These are phyloP conservation scores for Trichoderma sp. DNA, from an alignment of 2,329 filamentous ascomycete genomes.

Conservation along the genomic window DNA sequence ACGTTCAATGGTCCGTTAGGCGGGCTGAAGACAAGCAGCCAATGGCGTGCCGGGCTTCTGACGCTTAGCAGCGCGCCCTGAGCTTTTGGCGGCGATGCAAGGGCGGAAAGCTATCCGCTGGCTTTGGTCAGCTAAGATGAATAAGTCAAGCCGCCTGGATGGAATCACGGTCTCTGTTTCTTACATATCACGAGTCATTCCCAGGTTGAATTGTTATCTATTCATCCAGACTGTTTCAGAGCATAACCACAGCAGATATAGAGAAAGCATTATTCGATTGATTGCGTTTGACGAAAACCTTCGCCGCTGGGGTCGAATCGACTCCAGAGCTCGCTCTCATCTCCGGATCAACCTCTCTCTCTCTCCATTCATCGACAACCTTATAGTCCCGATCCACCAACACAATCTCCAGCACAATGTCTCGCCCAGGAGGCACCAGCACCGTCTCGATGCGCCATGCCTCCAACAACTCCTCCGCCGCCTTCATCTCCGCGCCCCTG, in stretches of 20 bases:
- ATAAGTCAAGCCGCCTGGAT: constrained; percentile 26
- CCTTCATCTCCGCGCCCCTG: constrained; percentile 29
- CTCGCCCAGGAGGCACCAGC: constrained; percentile 34
- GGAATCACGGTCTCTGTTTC: neutral
- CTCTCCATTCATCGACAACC: neutral
- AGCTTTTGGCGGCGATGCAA: constrained; percentile 9
- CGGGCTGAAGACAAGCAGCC: neutral
- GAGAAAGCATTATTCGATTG: neutral
- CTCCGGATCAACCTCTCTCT: neutral
- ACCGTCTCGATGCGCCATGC: constrained; percentile 39
- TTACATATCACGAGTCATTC: neutral
- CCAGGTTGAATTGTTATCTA: neutral
- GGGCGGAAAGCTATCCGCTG: constrained; percentile 27
- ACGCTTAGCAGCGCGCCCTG: neutral
- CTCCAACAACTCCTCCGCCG: constrained; percentile 21
- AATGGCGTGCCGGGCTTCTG: neutral
- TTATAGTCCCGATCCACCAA: neutral
- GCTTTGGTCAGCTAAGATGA: neutral
- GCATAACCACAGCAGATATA: neutral
- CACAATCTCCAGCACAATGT: constrained; percentile 34
- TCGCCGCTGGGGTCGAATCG: constrained; percentile 3
- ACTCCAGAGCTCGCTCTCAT: neutral
- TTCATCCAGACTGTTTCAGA: too few species aligned
- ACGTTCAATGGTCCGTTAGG: neutral
- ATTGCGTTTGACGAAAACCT: neutral